These are phyloP conservation scores for Acorus gramineus DNA, from an alignment of 106 monocot species.

Conservation along the genomic window DNA sequence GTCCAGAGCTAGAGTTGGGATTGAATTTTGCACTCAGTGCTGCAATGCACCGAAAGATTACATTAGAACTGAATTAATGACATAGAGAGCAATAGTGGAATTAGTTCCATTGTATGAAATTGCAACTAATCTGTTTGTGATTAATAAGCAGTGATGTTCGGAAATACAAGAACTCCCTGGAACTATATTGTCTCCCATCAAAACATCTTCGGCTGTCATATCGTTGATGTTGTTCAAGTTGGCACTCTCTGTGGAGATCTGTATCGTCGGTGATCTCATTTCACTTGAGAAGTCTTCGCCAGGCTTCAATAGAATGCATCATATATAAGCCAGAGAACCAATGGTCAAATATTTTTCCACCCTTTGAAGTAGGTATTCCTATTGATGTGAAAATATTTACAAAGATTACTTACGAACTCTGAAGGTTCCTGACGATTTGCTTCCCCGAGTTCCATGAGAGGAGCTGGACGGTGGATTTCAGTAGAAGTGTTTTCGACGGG, in stretches of 20 bases:
- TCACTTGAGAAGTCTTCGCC: slow-evolving; percentile 22
- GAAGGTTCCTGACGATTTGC: slow-evolving; percentile 7
- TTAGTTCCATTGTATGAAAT: too few relatives aligned
- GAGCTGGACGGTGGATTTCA: slow-evolving; percentile 46
- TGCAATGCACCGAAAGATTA: background rate
- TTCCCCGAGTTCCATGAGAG: slow-evolving; percentile 33
- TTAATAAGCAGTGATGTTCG: background rate
- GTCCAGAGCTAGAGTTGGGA: slow-evolving; percentile 46
- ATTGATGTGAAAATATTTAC: background rate
- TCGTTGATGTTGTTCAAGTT: slow-evolving; percentile 24
- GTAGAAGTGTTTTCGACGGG: slow-evolving; percentile 28
- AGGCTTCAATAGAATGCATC: slow-evolving; percentile 12
- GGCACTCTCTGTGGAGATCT: slow-evolving; percentile 28
- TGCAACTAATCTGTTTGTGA: too few relatives aligned
- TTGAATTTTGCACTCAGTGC: slow-evolving; percentile 30
- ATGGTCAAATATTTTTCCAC: too few relatives aligned
- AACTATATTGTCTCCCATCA: slow-evolving; percentile 10
- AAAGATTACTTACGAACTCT: slow-evolving; percentile 20
- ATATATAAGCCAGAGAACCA: too few relatives aligned
- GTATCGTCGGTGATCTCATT: slow-evolving; percentile 17
- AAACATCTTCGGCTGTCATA: slow-evolving; percentile 15
- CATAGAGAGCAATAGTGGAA: too few relatives aligned
- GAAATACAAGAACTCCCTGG: slow-evolving; percentile 49
- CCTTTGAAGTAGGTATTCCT: too few relatives aligned
- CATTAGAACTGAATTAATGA: too few relatives aligned